phyloP scores from a whole-genome alignment of 352 stramenopile genomes.

The Phytophthora sansomeana region DNA sequence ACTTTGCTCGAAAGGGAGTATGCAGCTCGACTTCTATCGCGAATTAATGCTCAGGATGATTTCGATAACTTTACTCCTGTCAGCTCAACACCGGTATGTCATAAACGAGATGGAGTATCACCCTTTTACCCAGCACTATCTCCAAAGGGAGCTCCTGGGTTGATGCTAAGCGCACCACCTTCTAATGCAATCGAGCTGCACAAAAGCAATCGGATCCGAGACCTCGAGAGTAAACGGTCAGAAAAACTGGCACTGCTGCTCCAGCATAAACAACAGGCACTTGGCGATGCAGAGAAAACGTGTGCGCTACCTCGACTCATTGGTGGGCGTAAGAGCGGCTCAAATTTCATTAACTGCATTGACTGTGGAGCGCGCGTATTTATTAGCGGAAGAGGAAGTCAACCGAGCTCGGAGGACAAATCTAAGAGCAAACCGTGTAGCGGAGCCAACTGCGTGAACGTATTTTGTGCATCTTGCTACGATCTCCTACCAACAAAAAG shows the following conservation, averaged over 20 bases:
- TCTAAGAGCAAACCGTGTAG: conserved; percentile 39
- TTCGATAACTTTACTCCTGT: conserved; percentile 5
- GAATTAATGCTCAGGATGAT: conserved; percentile 6
- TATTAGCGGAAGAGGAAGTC: conserved; percentile 39
- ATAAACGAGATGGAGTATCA: conserved; percentile 9
- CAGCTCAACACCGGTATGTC: conserved; percentile 15
- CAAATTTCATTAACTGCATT: conserved; percentile 56
- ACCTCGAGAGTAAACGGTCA: conserved; percentile 69
- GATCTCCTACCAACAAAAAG: conserved; percentile 47
- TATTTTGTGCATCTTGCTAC: conserved; percentile 69
- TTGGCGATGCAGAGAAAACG: conserved; percentile 65
- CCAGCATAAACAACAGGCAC: conserved; percentile 62
- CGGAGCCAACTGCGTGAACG: conserved; percentile 66
- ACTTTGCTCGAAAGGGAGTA: conserved; percentile 43
- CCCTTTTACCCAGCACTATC: conserved; percentile 13
- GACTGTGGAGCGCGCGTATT: conserved; percentile 60
- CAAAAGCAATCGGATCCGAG: conserved; percentile 60
- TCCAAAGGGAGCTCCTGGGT: conserved; percentile 7
- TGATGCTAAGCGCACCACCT: conserved; percentile 2
- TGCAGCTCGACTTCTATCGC: conserved; percentile 10
- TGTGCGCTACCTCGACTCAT: conserved; percentile 68
- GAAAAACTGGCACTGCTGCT: conserved; percentile 50
- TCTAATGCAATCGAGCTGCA: conserved; percentile 45
- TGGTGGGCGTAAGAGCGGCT: conserved; percentile 76
- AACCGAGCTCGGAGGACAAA: neutral